Conservation (phyloP, 2,329 filamentous ascomycete species). For the Hypoxylon sp. region DNA sequence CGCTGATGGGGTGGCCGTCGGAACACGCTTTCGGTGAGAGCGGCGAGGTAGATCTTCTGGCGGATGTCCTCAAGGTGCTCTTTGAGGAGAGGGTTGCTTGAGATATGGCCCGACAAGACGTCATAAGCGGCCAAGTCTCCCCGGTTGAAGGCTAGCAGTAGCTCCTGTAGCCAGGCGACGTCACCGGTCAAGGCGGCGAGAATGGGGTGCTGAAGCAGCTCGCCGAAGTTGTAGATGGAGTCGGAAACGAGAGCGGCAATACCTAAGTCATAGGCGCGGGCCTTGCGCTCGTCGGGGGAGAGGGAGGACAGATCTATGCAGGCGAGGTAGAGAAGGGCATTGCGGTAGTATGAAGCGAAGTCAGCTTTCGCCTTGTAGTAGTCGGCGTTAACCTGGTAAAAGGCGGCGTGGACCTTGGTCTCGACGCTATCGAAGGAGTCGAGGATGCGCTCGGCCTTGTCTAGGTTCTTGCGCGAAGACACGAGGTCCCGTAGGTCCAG, state of each 20-base stretch:
- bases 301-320: conserved; percentile 89
- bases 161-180: conserved; percentile 89
- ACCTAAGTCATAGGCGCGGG: conserved; percentile 91
- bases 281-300: conserved; percentile 80
- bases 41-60: conserved; percentile 98
- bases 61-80: conserved; percentile 88
- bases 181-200: conserved; percentile 86
- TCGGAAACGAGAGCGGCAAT: conserved; percentile 94
- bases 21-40: conserved; percentile 96
- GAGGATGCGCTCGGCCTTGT: conserved; percentile 87
- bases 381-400: conserved; percentile 94
- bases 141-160: conserved; percentile 98
- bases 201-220: conserved; percentile 97
- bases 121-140: conserved; percentile 93
- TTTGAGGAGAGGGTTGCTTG: conserved; percentile 82
- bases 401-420: conserved; percentile 93
- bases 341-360: conserved; percentile 97
- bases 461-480: conserved; percentile 88
- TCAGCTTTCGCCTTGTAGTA: conserved; percentile 96
- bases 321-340: conserved; percentile 95
- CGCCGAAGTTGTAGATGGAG: conserved; percentile 99
- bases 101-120: conserved; percentile 83
- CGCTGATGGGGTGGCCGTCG: conserved; percentile 95
- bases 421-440: conserved; percentile 96
- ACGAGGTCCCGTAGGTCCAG: conserved; percentile 83